Percentiles rank a stretch among this genome's conserved stretches.
Evolutionary conservation across 192 early-diverging fungal genomes (phyloP).

Genomic region (Backusella macrospora): DNA sequence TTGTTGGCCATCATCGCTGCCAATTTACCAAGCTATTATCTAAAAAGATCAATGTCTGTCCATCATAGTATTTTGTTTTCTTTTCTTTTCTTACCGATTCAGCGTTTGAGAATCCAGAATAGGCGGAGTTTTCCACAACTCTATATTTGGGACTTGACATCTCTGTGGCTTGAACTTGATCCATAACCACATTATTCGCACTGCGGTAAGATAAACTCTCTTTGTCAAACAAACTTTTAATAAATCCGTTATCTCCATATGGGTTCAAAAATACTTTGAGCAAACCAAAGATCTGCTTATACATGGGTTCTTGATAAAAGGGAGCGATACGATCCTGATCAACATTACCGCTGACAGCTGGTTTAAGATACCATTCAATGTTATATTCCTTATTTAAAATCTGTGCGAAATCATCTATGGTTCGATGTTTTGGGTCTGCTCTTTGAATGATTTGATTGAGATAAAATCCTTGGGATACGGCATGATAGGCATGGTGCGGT

Average conservation of each 20-base stretch:
- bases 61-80: no score
- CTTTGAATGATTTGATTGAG: conserved; percentile 74
- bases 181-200: background rate
- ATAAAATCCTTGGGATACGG: conserved; percentile 70
- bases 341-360: background rate
- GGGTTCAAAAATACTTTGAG: background rate
- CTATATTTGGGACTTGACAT: background rate
- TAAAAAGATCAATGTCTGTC: no score
- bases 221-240: conserved; percentile 3
- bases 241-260: background rate
- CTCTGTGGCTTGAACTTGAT: background rate
- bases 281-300: background rate
- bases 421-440: conserved; percentile 57
- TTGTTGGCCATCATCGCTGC: conserved; percentile 65
- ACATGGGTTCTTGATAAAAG: background rate
- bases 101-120: conserved; percentile 59
- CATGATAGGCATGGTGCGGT: conserved; percentile 58
- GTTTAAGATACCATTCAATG: conserved; percentile 60
- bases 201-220: background rate
- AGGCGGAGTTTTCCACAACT: conserved; percentile 48
- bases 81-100: conserved; percentile 48
- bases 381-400: conserved; percentile 57
- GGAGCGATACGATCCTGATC: conserved; percentile 28
- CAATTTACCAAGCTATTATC: conserved; percentile 61
- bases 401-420: conserved; percentile 63